Conservation (phyloP, 2,329 filamentous ascomycete genomes). For the Aspergillus novofumigatus region DNA sequence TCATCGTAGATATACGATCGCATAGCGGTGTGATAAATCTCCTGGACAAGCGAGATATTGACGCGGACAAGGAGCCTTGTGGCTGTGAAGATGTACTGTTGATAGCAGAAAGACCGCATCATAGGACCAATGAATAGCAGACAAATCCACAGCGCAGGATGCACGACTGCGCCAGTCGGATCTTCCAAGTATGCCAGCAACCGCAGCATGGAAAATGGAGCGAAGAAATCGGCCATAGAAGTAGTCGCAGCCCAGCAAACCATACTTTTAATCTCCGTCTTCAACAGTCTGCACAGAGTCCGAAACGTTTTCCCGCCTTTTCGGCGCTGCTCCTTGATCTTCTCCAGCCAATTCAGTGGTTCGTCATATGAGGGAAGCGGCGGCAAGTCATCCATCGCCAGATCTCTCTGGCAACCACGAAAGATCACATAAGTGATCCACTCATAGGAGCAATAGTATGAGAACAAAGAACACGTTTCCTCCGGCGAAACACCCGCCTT, state of each 20-base stretch:
- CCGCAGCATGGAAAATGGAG: slow-evolving; percentile 53
- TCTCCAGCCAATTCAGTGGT: slow-evolving; percentile 22
- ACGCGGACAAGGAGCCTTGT: slow-evolving; percentile 55
- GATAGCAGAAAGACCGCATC: slow-evolving; percentile 48
- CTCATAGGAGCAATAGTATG: slow-evolving; percentile 31
- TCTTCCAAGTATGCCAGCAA: slow-evolving; percentile 50
- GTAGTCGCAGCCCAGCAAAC: slow-evolving; percentile 22
- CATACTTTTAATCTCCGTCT: slow-evolving; percentile 23
- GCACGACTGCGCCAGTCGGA: slow-evolving; percentile 43
- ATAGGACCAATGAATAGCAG: slow-evolving; percentile 52
- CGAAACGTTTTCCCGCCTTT: slow-evolving; percentile 25
- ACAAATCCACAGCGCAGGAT: slow-evolving; percentile 52
- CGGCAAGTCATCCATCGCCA: slow-evolving; percentile 32
- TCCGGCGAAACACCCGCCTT: slow-evolving; percentile 20
- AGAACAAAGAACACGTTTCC: slow-evolving; percentile 31
- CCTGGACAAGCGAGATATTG: slow-evolving; percentile 55
- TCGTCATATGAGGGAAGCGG: slow-evolving; percentile 28
- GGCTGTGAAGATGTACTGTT: slow-evolving; percentile 56
- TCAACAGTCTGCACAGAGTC: slow-evolving; percentile 22
- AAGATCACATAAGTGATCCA: slow-evolving; percentile 32
- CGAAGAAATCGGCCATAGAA: slow-evolving; percentile 45
- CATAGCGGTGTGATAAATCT: slow-evolving; percentile 55
- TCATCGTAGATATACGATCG: slow-evolving; percentile 53
- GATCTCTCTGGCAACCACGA: slow-evolving; percentile 23
- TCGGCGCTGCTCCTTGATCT: slow-evolving; percentile 21